Base-by-base conservation (phyloP, 495 filamentous ascomycete species). In the Chaetomium tenue region DNA sequence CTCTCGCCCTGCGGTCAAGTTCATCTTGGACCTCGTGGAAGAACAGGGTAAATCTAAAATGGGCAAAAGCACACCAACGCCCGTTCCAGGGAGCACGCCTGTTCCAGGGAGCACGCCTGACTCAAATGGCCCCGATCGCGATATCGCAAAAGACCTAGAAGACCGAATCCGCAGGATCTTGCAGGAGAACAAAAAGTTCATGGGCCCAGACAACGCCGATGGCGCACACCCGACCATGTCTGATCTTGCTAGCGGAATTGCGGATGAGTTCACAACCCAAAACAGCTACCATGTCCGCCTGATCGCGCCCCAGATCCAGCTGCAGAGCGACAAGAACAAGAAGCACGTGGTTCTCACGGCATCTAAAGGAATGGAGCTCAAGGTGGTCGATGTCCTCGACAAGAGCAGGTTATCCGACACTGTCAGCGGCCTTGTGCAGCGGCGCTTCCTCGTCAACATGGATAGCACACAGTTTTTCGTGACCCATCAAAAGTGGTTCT, bases 391-490 rank as follows among this genome's bases (percentile, higher is more conserved):
- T 59, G 93, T 98, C 65, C 96, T 98, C 88, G 94, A 98, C 74
- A 97, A 96, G 73, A 89, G 91, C 66, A 87, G 94, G 54, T 84
- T 97, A 48, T 89, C 85, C 40, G 94, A 98, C 72, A 89, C 92
- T 75, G 92, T 98, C 68, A 94, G 91, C 68, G 94, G 94, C 60
- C 80, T 98, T 55, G 93, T 98, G 5, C 95, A 98, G 68, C 89
- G 92, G 26, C 91, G 93, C 23, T 96, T 98, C 77, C 86, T 91
- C 44, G 87, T 96, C 56, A 90, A 91, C 60, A 96, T 97, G 87
- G 93, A 98, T 72, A 94, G 92, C 66, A 89, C 93, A 33, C 94
- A 98, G 71, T 96, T 98, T 74, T 98, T 98, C 71, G 94, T 98
- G 58, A 95, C 94, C 8, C 92, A 91, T 63, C 88, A 92, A 65